Evolutionary conservation across 139 green algal genomes (phyloP).

Genomic region (Astrephomene gubernaculifera): DNA sequence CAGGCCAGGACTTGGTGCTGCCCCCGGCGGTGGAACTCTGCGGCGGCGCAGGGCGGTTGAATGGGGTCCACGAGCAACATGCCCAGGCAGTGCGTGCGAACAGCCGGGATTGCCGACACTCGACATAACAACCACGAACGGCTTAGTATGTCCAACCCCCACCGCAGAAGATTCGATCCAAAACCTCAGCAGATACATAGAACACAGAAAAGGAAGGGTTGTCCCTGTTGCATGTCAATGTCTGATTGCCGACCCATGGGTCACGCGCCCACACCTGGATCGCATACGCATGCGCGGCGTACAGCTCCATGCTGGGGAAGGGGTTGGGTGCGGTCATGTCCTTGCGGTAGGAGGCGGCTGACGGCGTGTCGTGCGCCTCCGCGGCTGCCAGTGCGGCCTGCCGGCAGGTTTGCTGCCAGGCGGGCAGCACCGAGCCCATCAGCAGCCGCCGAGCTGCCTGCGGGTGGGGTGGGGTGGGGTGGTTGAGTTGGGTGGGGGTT

Average conservation of each 20-base stretch:
- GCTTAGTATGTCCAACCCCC: no score
- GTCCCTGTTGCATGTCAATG: no score
- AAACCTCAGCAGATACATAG: no score
- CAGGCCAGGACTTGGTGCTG: slow-evolving; percentile 6
- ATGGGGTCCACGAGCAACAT: background rate
- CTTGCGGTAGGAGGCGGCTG: slow-evolving; percentile 36
- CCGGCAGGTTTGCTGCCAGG: slow-evolving; percentile 50
- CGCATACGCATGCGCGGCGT: slow-evolving; percentile 22
- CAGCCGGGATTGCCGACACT: no score
- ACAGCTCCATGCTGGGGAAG: slow-evolving; percentile 24
- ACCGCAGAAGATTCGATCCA: no score
- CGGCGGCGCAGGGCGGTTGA: background rate
- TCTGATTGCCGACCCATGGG: background rate
- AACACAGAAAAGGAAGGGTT: no score
- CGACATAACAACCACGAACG: no score
- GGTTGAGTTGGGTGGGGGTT: no score
- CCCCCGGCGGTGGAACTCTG: background rate
- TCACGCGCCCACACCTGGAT: slow-evolving; percentile 20
- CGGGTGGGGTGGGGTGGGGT: background rate
- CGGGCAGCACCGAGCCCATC: slow-evolving; percentile 44
- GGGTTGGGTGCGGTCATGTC: slow-evolving; percentile 43
- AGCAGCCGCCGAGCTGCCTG: slow-evolving; percentile 40
- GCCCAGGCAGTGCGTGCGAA: background rate
- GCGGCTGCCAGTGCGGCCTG: slow-evolving; percentile 10
- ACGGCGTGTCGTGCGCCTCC: background rate